These are phyloP conservation scores for Candida pseudoviswanathii DNA, from an alignment of 1,139 yeast genomes.

Conservation along the genomic window DNA sequence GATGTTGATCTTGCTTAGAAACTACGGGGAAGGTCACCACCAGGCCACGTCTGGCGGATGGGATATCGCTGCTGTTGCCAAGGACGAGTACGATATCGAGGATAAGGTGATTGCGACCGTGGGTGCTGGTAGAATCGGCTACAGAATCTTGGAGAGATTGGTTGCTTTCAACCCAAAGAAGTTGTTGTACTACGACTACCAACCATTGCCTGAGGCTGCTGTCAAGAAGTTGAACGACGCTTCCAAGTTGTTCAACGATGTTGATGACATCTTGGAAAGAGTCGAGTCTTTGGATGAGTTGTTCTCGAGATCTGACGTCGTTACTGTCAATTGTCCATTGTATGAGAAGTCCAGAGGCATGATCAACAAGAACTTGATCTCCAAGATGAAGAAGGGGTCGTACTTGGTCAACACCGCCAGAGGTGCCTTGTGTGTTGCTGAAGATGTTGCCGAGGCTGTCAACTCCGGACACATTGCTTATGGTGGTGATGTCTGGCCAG, in stretches of 20 bases:
- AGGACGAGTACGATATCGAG: slow-evolving; percentile 73
- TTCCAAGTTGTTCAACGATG: slow-evolving; percentile 40
- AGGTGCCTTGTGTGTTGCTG: slow-evolving; percentile 74
- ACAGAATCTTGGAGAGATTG: slow-evolving; percentile 71
- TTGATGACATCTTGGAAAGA: slow-evolving; percentile 51
- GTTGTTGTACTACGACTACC: slow-evolving; percentile 75
- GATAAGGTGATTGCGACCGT: slow-evolving; percentile 77
- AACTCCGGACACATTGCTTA: slow-evolving; percentile 68
- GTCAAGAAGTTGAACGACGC: slow-evolving; percentile 52
- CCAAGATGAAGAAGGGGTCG: slow-evolving; percentile 77
- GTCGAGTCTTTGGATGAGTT: slow-evolving; percentile 67
- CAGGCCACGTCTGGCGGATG: slow-evolving; percentile 63
- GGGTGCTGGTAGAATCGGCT: slow-evolving; percentile 84
- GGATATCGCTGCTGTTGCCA: slow-evolving; percentile 81
- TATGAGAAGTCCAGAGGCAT: slow-evolving; percentile 71
- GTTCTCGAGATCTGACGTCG: slow-evolving; percentile 70
- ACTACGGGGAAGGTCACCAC: slow-evolving; percentile 78
- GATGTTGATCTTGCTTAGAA: slow-evolving; percentile 69
- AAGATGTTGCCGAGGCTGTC: slow-evolving; percentile 77
- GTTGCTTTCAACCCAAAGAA: slow-evolving; percentile 76
- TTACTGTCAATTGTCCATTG: slow-evolving; percentile 77
- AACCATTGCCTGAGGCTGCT: slow-evolving; percentile 60
- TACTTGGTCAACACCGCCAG: slow-evolving; percentile 83
- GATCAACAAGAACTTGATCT: slow-evolving; percentile 64
- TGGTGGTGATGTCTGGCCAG: slow-evolving; percentile 85